Conservation (phyloP, 768 basidiomycete species). For the Tricholoma flavovirens region DNA sequence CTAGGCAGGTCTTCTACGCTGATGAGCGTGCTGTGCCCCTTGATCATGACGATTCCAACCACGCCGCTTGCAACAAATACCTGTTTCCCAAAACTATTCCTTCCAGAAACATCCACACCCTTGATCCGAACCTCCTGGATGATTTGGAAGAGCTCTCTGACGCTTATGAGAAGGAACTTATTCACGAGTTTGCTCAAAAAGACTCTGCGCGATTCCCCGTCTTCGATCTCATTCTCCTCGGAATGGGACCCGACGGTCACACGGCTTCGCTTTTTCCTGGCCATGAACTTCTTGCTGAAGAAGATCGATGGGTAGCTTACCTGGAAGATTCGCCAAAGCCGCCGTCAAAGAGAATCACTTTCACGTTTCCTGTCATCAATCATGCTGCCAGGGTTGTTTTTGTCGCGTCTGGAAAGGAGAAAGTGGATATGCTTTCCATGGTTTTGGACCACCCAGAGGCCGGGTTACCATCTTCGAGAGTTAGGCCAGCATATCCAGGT, state of each 20-base stretch:
- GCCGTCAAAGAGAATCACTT: conserved; percentile 82
- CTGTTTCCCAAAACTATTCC: conserved; percentile 84
- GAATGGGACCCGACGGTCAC: conserved; percentile 98
- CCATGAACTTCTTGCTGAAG: conserved; percentile 80
- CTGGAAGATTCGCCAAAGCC: conserved; percentile 94
- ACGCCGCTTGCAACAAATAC: conserved; percentile 61
- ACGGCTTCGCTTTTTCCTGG: conserved; percentile 96
- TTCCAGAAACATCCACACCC: conserved; percentile 67
- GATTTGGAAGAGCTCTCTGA: conserved; percentile 80
- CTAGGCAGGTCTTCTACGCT: conserved; percentile 95
- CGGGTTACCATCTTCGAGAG: conserved; percentile 77
- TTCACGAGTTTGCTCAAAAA: conserved; percentile 85
- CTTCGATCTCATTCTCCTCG: conserved; percentile 95
- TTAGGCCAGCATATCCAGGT: conserved; percentile 73
- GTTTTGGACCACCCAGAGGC: conserved; percentile 80
- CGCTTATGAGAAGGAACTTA: conserved; percentile 78
- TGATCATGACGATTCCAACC: conserved; percentile 91
- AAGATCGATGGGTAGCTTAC: conserved; percentile 91
- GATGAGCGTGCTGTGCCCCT: conserved; percentile 95
- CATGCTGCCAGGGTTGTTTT: conserved; percentile 86
- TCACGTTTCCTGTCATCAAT: conserved; percentile 89
- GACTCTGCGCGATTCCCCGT: conserved; percentile 95
- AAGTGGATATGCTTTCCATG: conserved; percentile 64
- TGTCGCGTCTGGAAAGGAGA: conserved; percentile 78
- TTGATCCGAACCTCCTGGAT: conserved; percentile 62